Conservation (phyloP, 768 basidiomycete genomes). For the Psilocybe subaeruginosa region DNA sequence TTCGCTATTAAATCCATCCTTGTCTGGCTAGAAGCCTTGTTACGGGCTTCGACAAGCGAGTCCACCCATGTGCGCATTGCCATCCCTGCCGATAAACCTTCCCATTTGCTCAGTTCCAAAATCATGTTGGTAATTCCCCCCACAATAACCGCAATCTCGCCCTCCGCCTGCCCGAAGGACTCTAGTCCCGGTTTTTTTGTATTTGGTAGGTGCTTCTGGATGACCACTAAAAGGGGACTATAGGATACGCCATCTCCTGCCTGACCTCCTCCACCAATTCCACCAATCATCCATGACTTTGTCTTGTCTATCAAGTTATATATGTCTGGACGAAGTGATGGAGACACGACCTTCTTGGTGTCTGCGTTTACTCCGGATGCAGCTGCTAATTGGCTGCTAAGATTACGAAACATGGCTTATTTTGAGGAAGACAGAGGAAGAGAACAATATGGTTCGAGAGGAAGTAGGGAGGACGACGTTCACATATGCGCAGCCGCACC, state of each 20-base stretch:
- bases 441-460: conserved; percentile 1
- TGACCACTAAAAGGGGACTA: conserved; percentile 41
- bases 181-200: conserved; percentile 47
- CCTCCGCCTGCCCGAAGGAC: conserved; percentile 46
- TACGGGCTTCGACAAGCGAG: conserved; percentile 44
- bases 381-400: conserved; percentile 42
- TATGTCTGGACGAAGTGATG: conserved; percentile 52
- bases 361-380: conserved; percentile 30
- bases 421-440: conserved; percentile 10
- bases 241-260: conserved; percentile 61
- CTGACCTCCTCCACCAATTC: conserved; percentile 29
- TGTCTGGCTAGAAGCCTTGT: conserved; percentile 28
- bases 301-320: conserved; percentile 50
- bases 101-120: conserved; percentile 58
- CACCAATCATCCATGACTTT: conserved; percentile 48
- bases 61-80: conserved; percentile 60
- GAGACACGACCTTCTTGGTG: conserved; percentile 48
- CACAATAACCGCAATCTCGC: conserved; percentile 51
- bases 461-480: background rate
- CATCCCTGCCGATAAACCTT: conserved; percentile 58
- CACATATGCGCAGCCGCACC: conserved; percentile 8
- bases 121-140: conserved; percentile 59
- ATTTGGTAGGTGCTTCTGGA: conserved; percentile 55
- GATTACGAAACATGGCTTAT: conserved; percentile 48
- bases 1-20: conserved; percentile 47